Evolutionary conservation across 805 yeast genomes (phyloP), one percentile per base, ranked within the genome.

Genomic region (Cyberlindnera japonica): DNA sequence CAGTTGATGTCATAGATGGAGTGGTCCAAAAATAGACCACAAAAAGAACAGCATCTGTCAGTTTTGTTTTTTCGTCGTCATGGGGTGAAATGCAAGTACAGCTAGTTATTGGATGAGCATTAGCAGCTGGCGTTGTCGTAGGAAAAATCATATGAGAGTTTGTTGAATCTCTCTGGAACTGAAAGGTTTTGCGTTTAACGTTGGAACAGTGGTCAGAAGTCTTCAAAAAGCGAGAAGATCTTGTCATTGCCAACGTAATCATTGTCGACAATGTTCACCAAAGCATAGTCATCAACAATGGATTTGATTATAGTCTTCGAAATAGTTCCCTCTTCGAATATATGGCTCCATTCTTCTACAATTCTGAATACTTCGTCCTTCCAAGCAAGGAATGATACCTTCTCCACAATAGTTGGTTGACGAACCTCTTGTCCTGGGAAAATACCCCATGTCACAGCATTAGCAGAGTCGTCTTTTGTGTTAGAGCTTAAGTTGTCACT

Each of bases 381-480:
- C 98, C 98, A 91, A 12, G 98, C 98, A 53, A 90, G 68, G 64
- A 91, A 91, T 3, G 96, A 87, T 27, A 81, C 79, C 56, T 81
- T 83, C 61, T 91, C 98, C 16, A 91, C 97, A 59, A 91, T 88
- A 0, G 98, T 91, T 38, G 98, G 97, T 67, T 91, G 98, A 48
- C 87, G 72, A 39, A 91, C 84, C 65, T 91, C 97, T 57, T 83
- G 83, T 27, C 96, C 96, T 20, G 98, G 97, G 78, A 87, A 89
- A 40, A 90, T 88, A 48, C 98, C 98, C 98, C 98, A 91, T 15
- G 98, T 91, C 41, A 91, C 97, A 8, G 98, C 96, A 58, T 87
- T 90, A 48, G 95, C 89, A 26, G 68, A 57, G 43, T 81, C 86
- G 33, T 76, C 80, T 18, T 74, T 74, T 35, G 88, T 79, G 62